Base-by-base conservation (phyloP, 2,329 filamentous ascomycete genomes). In the Pyricularia grisea region DNA sequence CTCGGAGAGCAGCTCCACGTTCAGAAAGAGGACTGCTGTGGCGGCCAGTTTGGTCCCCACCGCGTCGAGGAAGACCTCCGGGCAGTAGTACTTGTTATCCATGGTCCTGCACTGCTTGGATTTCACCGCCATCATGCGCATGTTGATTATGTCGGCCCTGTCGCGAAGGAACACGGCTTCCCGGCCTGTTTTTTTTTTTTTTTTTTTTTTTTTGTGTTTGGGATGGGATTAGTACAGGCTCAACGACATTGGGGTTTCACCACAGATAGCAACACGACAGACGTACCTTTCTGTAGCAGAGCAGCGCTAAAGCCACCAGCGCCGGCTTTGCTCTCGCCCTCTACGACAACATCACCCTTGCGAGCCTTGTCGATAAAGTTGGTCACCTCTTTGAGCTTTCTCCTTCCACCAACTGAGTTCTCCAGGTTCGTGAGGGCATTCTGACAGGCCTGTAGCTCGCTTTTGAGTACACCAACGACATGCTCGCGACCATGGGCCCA, bases 21-120 rank as follows among this genome's bases (percentile, higher is more conserved):
- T 97, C 33, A 99, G 86, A 84, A 99, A 99, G 0, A 99, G 87
- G 10, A 99, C 95, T 2, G 95, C 94, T 0, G 95, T 99, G 1
- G 93, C 91, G 3, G 94, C 96, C 66, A 99, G 87, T 80, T 98
- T 98, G 73, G 94, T 92, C 1, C 95, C 94, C 1, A 97, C 95
- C 3, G 96, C 93, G 75, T 99, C 94, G n/a, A 99, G 88, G 82
- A 99, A 99, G 20, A 99, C 88, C 77, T 99, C 95, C 0, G 95
- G 95, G 76, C 95, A 99, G 81, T 95, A 88, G 81, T 98, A 97
- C 82, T 97, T 97, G 83, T 97, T 97, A 75, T 90, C 90, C 73
- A 90, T 85, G 73, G 83, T 88, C 70, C 89, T 86, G 80, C 95
- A 99, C 80, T 97, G 94, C 78, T 94, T 93, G 20, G 92, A 95